Evolutionary conservation across 306 rosid genomes (phyloP), one percentile per base, ranked within the genome.

Genomic region (Glycyrrhiza uralensis): DNA sequence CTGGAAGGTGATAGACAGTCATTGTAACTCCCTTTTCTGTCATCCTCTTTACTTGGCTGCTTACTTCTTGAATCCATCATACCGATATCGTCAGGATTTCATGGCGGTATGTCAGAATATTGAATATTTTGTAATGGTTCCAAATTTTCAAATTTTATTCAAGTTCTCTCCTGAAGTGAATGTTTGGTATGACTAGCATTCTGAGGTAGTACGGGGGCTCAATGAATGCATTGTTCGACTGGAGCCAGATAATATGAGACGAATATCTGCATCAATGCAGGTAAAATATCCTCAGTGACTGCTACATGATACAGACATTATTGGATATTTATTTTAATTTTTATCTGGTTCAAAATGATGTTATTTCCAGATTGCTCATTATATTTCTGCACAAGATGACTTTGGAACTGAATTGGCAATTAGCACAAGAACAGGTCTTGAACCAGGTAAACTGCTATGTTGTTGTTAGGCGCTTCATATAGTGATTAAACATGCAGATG

Each of bases 391-490:
- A 5, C 89, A 89, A 81, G 88, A 92, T 49, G 98, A 93, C 85
- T 89, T 93, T 80, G 98, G 97, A 82, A 93, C 97, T 32, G 96
- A 93, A 80, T 88, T 93, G 85, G 98, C 98, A 66, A 80, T 93
- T 54, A 87, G 94, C 79, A 93, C 98, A 82, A 93, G 98, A 87
- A 82, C 92, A 38, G 94, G 86, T 83, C 90, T 93, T 77, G 92
- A 93, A 81, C 98, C 98, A 47, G 98, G 97, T 89, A 80, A 60
- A 47, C 75, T 77, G 52, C 42, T 39, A 28, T 5, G 10, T 44
- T 64, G 29, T 36, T 32, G 39, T 63, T 77, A 71, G 35, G 47
- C 28, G 10, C 20, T 75, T 57, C 35, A 13, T 50, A 28, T 47
- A 39, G 20, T 23, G 38, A 61, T 36, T 79, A 65, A 47, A 44